A percentile compares a stretch with the other conserved stretches of the same genome.
These are phyloP conservation scores for Pulveroboletus ravenelii DNA, from an alignment of 768 basidiomycete species.

Conservation along the genomic window DNA sequence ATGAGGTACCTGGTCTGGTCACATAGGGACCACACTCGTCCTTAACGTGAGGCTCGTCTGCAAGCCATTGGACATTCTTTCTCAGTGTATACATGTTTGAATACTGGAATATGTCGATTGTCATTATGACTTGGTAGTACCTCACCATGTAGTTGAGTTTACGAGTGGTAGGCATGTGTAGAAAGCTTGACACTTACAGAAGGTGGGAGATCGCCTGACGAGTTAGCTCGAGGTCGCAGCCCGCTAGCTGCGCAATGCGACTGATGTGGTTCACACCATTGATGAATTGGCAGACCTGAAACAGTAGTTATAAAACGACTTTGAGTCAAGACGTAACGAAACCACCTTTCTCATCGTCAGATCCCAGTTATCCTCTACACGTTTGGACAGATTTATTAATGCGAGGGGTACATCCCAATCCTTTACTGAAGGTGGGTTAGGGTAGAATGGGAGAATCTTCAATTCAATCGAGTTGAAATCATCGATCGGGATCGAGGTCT, in stretches of 20 bases:
- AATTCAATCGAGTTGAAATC: slow-evolving; percentile 92
- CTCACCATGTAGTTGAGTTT: slow-evolving; percentile 36
- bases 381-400: slow-evolving; percentile 73
- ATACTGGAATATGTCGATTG: slow-evolving; percentile 95
- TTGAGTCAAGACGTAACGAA: not conserved
- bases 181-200: slow-evolving; percentile 48
- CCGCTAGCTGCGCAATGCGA: slow-evolving; percentile 86
- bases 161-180: not conserved
- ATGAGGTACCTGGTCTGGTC: slow-evolving; percentile 57
- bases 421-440: slow-evolving; percentile 83
- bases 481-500: slow-evolving; percentile 89
- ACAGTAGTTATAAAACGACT: slow-evolving; percentile 1
- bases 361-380: slow-evolving; percentile 93
- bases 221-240: slow-evolving; percentile 79
- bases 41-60: slow-evolving; percentile 76
- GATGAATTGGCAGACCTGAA: slow-evolving; percentile 68
- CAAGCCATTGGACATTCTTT: slow-evolving; percentile 83
- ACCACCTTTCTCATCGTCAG: slow-evolving; percentile 84
- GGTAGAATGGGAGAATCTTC: slow-evolving; percentile 95
- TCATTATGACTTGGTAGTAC: slow-evolving; percentile 96
- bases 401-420: slow-evolving; percentile 97
- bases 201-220: slow-evolving; percentile 88
- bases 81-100: slow-evolving; percentile 95
- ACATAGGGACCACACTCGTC: slow-evolving; percentile 93
- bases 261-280: slow-evolving; percentile 91